Base-by-base conservation (phyloP, 1,284 basidiomycete genomes). In the Entoloma clypeatum region DNA sequence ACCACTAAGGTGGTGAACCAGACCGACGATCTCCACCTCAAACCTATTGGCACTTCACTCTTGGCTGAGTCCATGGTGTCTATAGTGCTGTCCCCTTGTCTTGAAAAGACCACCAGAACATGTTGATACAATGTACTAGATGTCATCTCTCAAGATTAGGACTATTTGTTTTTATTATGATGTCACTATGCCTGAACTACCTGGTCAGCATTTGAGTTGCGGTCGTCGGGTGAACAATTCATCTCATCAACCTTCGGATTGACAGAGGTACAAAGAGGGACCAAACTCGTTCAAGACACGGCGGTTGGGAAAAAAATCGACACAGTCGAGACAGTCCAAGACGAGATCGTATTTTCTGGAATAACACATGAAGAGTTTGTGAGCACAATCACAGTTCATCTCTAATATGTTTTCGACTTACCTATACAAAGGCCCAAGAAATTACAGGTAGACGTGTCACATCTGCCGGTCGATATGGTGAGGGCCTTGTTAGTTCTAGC, bases 261-360 rank as follows among this genome's bases (percentile, higher is more conserved):
- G 23, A 16, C 48, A 81, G 88, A 91, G 58, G 87, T 91, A 6
- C 81, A 91, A 60, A 67, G 79, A 28, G 86, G 87, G 2, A 75
- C 77, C 2, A 68, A 65, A 32, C 65, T 86, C 27, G 61, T 91
- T 28, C 69, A 71, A 37, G 59, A 66, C n/a, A 56, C 81, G 5
- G 79, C 76, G 8, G 59, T 65, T 3, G 80, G 77, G 1, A 82
- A 77, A 56, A 62, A 50, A 21, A 81, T 92, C 35, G 59, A 64
- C 26, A 59, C 63, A 9, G 80, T 89, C 0, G 74, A 83, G 27
- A 74, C 83, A 0, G 63, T 55, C 2, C 75, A 84, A 52, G 89
- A 92, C 58, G 63, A 64, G 1, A 79, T 91, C 41, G 86, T 91
- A 2, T 92, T 77, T 52, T 67, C 75, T 3, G 82, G 77, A 1